phyloP scores from a whole-genome alignment of 2,329 filamentous ascomycete genomes.

The Sporothrix globosa region DNA sequence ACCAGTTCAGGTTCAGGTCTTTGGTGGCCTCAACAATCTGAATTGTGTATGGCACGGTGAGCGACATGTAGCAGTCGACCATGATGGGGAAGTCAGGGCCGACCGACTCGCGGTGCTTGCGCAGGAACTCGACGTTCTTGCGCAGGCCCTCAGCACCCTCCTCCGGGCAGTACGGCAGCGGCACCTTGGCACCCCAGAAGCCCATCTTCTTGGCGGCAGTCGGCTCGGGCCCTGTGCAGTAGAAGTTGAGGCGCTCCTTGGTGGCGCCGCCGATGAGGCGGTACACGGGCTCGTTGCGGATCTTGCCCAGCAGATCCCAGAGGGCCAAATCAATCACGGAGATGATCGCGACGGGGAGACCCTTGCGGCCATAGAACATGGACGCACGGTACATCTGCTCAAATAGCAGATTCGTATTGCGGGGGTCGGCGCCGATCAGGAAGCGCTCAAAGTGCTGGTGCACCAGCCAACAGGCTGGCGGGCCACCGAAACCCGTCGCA shows the following conservation, averaged over 20 bases:
- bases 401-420: conserved; percentile 88
- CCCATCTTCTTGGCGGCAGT: conserved; percentile 79
- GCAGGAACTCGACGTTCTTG: conserved; percentile 89
- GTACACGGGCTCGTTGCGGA: conserved; percentile 91
- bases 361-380: conserved; percentile 96
- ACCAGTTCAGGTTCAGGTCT: conserved; percentile 91
- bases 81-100: conserved; percentile 90
- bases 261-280: conserved; percentile 92
- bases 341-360: conserved; percentile 85
- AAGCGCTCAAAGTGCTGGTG: conserved; percentile 94
- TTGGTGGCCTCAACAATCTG: conserved; percentile 83
- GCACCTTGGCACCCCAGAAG: conserved; percentile 89
- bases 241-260: conserved; percentile 80
- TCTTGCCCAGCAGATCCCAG: conserved; percentile 90
- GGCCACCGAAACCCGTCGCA: conserved; percentile 90
- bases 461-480: conserved; percentile 90
- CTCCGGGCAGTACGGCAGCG: conserved; percentile 85
- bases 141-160: conserved; percentile 79
- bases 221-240: conserved; percentile 90
- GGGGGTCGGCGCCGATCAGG: conserved; percentile 82
- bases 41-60: conserved; percentile 91
- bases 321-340: conserved; percentile 91
- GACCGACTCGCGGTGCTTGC: conserved; percentile 79
- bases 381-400: conserved; percentile 96
- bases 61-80: conserved; percentile 96